phyloP scores from a whole-genome alignment of 805 yeast species.

The Candida awuae region DNA sequence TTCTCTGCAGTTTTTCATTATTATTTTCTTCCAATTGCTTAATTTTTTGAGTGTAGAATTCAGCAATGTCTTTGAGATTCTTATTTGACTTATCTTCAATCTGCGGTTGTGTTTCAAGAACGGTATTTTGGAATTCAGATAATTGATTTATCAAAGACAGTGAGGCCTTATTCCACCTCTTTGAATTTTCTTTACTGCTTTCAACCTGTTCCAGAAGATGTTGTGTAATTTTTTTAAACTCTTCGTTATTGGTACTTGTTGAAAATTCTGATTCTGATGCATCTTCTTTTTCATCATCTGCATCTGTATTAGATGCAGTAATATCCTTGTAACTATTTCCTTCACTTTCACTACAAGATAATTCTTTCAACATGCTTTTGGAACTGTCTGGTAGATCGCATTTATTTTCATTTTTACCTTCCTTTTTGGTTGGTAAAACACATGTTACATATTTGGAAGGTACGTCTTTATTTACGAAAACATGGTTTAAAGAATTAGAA shows the following conservation, averaged over 20 bases:
- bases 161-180: not conserved
- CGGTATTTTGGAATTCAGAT: not conserved
- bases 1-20: not conserved
- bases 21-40: not conserved
- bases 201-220: not conserved
- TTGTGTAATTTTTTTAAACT: not conserved
- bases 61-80: not conserved
- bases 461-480: no score
- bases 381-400: not conserved
- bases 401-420: not conserved
- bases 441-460: no score
- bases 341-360: no score
- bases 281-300: not conserved
- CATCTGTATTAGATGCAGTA: not conserved
- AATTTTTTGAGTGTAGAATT: constrained; percentile 1
- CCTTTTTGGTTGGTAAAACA: not conserved
- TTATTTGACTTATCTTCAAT: not conserved
- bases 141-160: not conserved
- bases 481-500: constrained; percentile 3
- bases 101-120: not conserved
- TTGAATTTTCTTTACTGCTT: not conserved
- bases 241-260: not conserved
- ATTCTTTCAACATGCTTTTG: not conserved
- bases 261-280: not conserved
- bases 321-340: no score